Evolutionary conservation across 768 basidiomycete genomes (phyloP).

Genomic region (Polyporus arcularius): DNA sequence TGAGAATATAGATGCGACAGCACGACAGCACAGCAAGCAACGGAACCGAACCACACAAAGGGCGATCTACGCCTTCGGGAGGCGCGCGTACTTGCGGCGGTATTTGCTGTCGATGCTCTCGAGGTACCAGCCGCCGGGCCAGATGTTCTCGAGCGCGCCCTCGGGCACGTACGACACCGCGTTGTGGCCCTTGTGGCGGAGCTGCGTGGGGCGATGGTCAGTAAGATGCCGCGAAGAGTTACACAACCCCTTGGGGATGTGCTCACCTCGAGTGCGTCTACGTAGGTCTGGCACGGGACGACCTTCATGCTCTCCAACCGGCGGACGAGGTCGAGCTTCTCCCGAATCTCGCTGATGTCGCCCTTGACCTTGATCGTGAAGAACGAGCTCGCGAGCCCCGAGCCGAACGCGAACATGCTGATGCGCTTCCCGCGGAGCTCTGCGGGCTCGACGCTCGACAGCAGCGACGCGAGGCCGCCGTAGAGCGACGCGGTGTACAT

Average conservation of each 20-base stretch:
- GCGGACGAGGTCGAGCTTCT: constrained; percentile 79
- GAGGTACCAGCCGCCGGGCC: constrained; percentile 94
- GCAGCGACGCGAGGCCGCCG: constrained; percentile 86
- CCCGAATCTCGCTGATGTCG: constrained; percentile 77
- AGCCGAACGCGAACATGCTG: constrained; percentile 95
- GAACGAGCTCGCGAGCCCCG: constrained; percentile 94
- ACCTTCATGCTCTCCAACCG: constrained; percentile 87
- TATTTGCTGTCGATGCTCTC: constrained; percentile 87
- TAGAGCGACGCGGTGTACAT: constrained; percentile 98
- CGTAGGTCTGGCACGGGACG: constrained; percentile 89
- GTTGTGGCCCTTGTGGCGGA: constrained; percentile 97
- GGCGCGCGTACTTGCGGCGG: constrained; percentile 81
- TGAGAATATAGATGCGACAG: neutral
- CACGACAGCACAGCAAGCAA: neutral
- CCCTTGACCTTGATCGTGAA: constrained; percentile 87
- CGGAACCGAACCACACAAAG: too few relatives aligned
- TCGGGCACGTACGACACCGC: constrained; percentile 80
- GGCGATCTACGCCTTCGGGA: constrained; percentile 30
- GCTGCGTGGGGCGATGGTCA: constrained; percentile 42
- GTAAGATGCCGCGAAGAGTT: neutral
- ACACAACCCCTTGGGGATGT: neutral
- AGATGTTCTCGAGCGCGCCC: constrained; percentile 89
- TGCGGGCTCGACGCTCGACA: constrained; percentile 71
- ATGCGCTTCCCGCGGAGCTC: constrained; percentile 81
- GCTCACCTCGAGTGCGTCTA: constrained; percentile 77